phyloP scores from a whole-genome alignment of 2,329 filamentous ascomycete genomes.

The Penicillium aurantiogriseum region DNA sequence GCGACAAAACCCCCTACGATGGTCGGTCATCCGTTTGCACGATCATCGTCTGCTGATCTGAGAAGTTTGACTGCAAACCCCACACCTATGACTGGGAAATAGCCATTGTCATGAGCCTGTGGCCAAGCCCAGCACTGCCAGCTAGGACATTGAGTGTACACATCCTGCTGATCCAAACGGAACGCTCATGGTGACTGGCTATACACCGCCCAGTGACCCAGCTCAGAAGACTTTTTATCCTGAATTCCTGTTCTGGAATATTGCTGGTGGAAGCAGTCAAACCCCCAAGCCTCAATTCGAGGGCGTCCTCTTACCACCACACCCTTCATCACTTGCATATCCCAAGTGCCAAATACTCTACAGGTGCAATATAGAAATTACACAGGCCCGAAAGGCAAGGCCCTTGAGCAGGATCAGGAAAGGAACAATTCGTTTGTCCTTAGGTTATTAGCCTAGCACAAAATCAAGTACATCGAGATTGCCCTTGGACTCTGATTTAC shows the following conservation, averaged over 20 bases:
- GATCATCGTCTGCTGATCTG: background rate
- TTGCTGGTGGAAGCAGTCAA: background rate
- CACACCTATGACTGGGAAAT: background rate
- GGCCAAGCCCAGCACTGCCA: background rate
- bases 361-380: background rate
- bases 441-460: background rate
- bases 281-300: background rate
- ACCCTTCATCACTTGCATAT: background rate
- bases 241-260: background rate
- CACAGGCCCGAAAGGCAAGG: background rate
- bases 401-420: background rate
- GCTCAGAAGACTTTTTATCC: too few species aligned
- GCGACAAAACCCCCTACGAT: background rate
- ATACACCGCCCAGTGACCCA: background rate
- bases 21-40: background rate
- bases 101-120: background rate
- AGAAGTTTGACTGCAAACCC: background rate
- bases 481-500: background rate
- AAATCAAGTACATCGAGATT: slow-evolving; percentile 1
- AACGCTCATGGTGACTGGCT: background rate
- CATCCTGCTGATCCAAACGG: background rate
- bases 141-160: background rate
- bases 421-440: background rate
- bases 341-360: background rate
- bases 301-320: background rate